These are phyloP conservation scores for Schizochytrium sp. DNA, from an alignment of 108 stramenopile species.

Conservation along the genomic window DNA sequence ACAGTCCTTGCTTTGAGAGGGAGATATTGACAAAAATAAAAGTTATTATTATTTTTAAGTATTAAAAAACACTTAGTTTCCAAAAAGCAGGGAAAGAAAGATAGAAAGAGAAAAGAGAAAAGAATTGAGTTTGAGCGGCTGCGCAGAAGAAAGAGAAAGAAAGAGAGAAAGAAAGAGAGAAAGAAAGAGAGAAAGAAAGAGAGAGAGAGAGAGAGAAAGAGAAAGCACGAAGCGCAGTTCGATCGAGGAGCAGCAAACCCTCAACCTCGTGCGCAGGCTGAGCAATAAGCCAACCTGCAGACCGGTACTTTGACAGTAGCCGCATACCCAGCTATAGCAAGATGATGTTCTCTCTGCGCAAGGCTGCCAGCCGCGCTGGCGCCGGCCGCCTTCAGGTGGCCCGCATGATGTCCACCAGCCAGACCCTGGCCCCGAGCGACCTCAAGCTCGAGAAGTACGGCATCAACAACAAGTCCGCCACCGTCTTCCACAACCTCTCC, in stretches of 20 bases:
- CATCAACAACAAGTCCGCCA: slow-evolving; percentile 28
- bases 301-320: not conserved
- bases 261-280: not conserved
- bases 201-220: not conserved
- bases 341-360: slow-evolving; percentile 21
- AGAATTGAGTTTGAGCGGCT: not conserved
- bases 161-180: not conserved
- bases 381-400: not conserved
- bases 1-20: no score
- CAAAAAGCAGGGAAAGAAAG: not conserved
- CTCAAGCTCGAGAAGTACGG: slow-evolving; percentile 38
- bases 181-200: not conserved
- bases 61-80: no score
- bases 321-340: not conserved
- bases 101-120: not conserved
- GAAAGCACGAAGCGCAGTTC: not conserved
- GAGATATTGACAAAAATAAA: no score
- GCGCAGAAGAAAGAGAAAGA: not conserved
- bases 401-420: slow-evolving; percentile 23
- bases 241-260: not conserved
- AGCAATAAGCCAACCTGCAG: not conserved
- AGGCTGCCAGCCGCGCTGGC: not conserved
- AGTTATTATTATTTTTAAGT: no score
- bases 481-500: slow-evolving; percentile 86
- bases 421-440: slow-evolving; percentile 2